A percentile compares a stretch with the other conserved stretches of the same genome.
These are phyloP conservation scores for Globisporangium okanoganense DNA, from an alignment of 352 stramenopile genomes.

Conservation along the genomic window DNA sequence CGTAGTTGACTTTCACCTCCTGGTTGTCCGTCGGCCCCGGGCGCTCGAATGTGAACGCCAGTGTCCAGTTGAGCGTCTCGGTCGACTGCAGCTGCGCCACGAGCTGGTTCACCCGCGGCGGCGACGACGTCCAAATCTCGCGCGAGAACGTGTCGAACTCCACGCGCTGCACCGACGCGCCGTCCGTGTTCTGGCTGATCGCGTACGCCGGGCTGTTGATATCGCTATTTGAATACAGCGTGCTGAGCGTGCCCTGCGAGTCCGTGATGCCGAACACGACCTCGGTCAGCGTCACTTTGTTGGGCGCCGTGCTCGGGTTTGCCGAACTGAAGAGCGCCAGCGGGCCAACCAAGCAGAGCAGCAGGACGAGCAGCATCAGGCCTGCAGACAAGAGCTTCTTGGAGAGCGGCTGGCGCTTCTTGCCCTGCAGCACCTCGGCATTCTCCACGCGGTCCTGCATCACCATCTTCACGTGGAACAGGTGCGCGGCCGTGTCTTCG, in stretches of 20 bases:
- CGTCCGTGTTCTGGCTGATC: conserved; percentile 65
- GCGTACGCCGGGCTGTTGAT: conserved; percentile 67
- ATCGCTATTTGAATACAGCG: conserved; percentile 71
- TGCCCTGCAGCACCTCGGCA: conserved; percentile 74
- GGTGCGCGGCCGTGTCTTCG: conserved; percentile 77
- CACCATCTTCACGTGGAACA: conserved; percentile 75
- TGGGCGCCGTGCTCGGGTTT: conserved; percentile 75
- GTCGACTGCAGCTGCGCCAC: conserved; percentile 70
- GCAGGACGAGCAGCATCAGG: conserved; percentile 73
- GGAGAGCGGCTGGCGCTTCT: conserved; percentile 62
- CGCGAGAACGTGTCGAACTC: conserved; percentile 76
- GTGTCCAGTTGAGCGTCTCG: conserved; percentile 64
- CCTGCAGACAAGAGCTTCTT: conserved; percentile 69
- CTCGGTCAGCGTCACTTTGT: conserved; percentile 57
- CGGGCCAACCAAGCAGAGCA: conserved; percentile 74
- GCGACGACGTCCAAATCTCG: conserved; percentile 71
- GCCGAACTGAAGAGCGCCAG: conserved; percentile 84
- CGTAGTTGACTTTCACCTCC: conserved; percentile 52
- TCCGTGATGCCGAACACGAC: conserved; percentile 76
- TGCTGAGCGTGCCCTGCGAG: conserved; percentile 65
- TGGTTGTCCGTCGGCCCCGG: conserved; percentile 58
- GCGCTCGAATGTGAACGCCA: conserved; percentile 65
- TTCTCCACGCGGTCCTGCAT: conserved; percentile 69
- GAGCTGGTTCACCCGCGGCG: conserved; percentile 65
- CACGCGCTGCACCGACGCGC: conserved; percentile 71